A percentile compares a stretch with the other conserved stretches of the same genome.
Conservation (phyloP, 257 asterid genomes). For the Capsicum rhomboideum region DNA sequence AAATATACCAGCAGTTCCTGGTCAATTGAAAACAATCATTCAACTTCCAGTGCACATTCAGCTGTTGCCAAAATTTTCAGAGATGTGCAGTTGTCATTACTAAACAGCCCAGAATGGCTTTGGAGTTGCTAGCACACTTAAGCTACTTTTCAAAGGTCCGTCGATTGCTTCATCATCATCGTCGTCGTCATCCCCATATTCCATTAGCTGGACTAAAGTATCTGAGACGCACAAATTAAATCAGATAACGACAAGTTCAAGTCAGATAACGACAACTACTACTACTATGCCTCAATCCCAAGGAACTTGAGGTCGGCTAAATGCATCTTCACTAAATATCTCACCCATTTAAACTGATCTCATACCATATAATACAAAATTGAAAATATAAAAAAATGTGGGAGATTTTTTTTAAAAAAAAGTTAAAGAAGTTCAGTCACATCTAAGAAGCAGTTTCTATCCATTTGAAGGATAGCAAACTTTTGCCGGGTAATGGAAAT, state of each 20-base stretch:
- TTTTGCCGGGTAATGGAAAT: background rate
- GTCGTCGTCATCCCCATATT: conserved; percentile 86
- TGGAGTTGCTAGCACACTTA: conserved; percentile 17
- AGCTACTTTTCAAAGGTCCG: conserved; percentile 19
- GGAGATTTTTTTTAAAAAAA: background rate
- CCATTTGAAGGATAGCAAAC: background rate
- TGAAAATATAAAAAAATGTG: background rate
- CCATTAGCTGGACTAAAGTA: conserved; percentile 78
- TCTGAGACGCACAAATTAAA: conserved; percentile 27
- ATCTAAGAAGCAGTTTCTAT: background rate
- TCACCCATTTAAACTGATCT: background rate
- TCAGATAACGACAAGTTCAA: background rate
- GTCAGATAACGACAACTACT: background rate
- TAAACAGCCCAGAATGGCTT: conserved; percentile 83
- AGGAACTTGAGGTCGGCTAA: background rate
- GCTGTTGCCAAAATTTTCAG: background rate
- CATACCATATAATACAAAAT: background rate
- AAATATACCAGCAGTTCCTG: background rate
- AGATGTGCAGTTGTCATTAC: background rate
- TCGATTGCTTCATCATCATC: conserved; percentile 20
- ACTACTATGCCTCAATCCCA: background rate
- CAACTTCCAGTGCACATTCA: background rate
- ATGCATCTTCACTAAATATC: background rate
- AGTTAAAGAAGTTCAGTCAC: background rate
- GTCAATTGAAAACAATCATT: background rate